phyloP scores from a whole-genome alignment of 1,284 basidiomycete genomes.

The Trametes polyzona region DNA sequence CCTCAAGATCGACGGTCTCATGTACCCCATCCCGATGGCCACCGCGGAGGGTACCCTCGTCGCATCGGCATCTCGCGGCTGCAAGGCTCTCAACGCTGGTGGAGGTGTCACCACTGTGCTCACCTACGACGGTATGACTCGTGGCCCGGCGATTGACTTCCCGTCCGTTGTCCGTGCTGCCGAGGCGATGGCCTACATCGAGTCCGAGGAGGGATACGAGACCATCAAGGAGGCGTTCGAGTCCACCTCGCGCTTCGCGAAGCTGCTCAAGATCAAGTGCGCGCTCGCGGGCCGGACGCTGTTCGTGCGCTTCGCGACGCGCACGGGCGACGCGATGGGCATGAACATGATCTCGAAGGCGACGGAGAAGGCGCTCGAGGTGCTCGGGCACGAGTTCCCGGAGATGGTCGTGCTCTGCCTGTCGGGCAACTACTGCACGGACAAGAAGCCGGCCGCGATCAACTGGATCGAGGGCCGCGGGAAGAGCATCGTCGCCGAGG shows the following conservation, averaged over 20 bases:
- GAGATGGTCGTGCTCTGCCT: constrained; percentile 94
- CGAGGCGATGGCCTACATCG: constrained; percentile 88
- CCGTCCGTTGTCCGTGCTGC: constrained; percentile 82
- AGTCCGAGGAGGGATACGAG: constrained; percentile 80
- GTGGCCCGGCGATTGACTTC: constrained; percentile 98
- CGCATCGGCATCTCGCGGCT: constrained; percentile 95
- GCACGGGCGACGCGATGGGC: constrained; percentile 98
- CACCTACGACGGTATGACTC: constrained; percentile 96
- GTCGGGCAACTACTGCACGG: constrained; percentile 98
- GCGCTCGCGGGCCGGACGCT: constrained; percentile 91
- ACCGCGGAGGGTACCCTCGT: constrained; percentile 99
- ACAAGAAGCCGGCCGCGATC: constrained; percentile 99
- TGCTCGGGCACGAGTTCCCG: constrained; percentile 83
- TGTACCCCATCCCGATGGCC: constrained; percentile 96
- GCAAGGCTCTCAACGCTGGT: constrained; percentile 96
- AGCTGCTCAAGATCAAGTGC: constrained; percentile 81
- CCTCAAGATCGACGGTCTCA: constrained; percentile 86
- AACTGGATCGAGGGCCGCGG: constrained; percentile 99
- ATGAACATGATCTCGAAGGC: constrained; percentile 99
- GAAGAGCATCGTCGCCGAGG: constrained; percentile 97
- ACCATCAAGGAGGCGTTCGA: constrained; percentile 90
- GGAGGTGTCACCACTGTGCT: constrained; percentile 96
- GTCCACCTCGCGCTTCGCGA: constrained; percentile 90
- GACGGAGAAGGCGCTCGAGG: constrained; percentile 91
- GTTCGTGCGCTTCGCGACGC: constrained; percentile 95